Base-by-base conservation (phyloP, 306 rosid species). In the Cotoneaster glaucophyllus region DNA sequence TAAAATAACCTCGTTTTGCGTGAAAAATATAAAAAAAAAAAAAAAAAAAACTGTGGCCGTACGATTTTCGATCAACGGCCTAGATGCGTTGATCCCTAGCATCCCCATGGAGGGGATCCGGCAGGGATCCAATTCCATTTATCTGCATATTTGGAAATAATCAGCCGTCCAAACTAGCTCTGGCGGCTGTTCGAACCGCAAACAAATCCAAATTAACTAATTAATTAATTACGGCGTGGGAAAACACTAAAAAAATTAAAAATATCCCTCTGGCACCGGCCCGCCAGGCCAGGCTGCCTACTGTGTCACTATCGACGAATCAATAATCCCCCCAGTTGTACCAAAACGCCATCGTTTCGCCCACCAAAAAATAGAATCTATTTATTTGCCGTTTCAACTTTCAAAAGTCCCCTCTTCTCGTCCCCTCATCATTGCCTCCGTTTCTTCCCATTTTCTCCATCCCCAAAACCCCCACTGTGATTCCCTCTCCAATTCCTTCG, bases 271-370 rank as follows among this genome's bases (percentile, higher is more conserved):
- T 74, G 77, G 14, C 77, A 73, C 29, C 69, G 61, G 28, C 77
- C 77, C 44, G 44, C n/a, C 14, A 44, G 34, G 29, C 70, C 68
- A 73, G 77, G 77, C 57, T 73, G 57, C 61, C 24, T 29, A 59
- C 76, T 24, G 76, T 72, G 52, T 11, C 26, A 15, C 66, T 61
- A 56, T 22, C 50, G 76, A 70, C 83, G 24, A 84, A 64, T 39
- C 7, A 53, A 11, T 39, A n/a, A 66, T n/a, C n/a, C 74, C 77
- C 80, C 80, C 28, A 67, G 11, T 67, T 70, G 64, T 15, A 0
- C 3, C 31, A 18, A 79, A 74, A 83, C 91, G 85, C 75, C 85
- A 75, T 50, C 87, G 84, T 82, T 84, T 67, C 17, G 1, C 5
- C 12, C 8, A 5, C 41, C 32, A 37, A 11, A 69, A 7, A 70